These are phyloP conservation scores for Dorcoceras hygrometricum DNA, from an alignment of 257 asterid genomes.

Conservation along the genomic window DNA sequence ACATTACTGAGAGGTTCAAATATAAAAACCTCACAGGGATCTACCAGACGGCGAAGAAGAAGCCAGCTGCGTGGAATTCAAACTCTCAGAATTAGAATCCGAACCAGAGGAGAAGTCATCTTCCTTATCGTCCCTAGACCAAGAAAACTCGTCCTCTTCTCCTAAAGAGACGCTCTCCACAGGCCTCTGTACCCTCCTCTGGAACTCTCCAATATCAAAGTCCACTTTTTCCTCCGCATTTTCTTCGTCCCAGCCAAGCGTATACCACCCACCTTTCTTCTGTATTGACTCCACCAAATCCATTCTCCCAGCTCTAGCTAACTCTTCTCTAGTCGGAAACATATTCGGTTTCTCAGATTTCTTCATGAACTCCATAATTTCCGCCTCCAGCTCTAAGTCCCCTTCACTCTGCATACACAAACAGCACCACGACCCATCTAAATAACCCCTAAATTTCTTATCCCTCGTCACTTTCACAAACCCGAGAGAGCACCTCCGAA, in stretches of 20 bases:
- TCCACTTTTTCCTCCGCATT: constrained; percentile 32
- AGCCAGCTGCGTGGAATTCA: constrained; percentile 30
- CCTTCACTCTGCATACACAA: constrained; percentile 45
- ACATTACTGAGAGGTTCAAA: constrained; percentile 16
- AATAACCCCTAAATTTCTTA: constrained; percentile 10
- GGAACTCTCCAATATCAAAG: constrained; percentile 48
- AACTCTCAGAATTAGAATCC: constrained; percentile 23
- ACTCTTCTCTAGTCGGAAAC: constrained; percentile 74
- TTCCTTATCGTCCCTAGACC: constrained; percentile 23
- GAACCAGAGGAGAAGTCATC: constrained; percentile 20
- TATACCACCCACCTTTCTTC: constrained; percentile 81
- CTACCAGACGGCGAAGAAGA: constrained; percentile 44
- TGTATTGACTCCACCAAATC: constrained; percentile 77
- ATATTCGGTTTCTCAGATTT: constrained; percentile 61
- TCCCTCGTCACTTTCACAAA: constrained; percentile 29
- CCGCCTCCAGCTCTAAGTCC: constrained; percentile 69
- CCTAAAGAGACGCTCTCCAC: constrained; percentile 37
- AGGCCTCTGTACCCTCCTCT: constrained; percentile 41
- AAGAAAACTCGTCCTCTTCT: constrained; percentile 12
- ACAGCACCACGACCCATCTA: constrained; percentile 43
- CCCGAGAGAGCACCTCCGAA: constrained; percentile 23
- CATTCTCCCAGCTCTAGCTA: constrained; percentile 62
- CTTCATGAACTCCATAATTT: constrained; percentile 79
- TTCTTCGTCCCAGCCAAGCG: constrained; percentile 76
- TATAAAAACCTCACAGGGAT: constrained; percentile 53